Evolutionary conservation across 495 filamentous ascomycete genomes (phyloP).

Genomic region (Penicillium verhagenii): DNA sequence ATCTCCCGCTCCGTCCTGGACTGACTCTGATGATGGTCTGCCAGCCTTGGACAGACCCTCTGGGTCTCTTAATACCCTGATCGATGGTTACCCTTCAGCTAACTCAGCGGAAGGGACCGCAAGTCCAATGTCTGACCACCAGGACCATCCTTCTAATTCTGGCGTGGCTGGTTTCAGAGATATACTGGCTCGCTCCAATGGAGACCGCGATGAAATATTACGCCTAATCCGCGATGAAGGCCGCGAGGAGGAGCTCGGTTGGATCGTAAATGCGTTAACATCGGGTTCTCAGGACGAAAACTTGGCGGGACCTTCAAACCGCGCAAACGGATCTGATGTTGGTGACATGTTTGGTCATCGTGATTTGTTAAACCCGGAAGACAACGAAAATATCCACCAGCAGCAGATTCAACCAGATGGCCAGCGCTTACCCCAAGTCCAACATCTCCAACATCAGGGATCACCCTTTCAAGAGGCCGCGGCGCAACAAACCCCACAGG

Average conservation of each 20-base stretch:
- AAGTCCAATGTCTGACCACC: background rate
- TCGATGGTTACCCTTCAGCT: background rate
- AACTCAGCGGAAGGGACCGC: background rate
- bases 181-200: constrained; percentile 52
- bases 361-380: background rate
- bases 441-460: background rate
- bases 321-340: background rate
- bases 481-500: background rate
- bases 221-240: constrained; percentile 62
- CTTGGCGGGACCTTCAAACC: constrained; percentile 8
- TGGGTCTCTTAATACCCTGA: background rate
- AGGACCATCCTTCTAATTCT: constrained; percentile 2
- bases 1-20: constrained; percentile 26
- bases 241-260: constrained; percentile 53
- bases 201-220: constrained; percentile 58
- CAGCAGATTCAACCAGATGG: background rate
- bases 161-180: constrained; percentile 49
- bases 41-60: constrained; percentile 8
- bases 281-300: constrained; percentile 19
- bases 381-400: background rate
- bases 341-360: background rate
- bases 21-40: constrained; percentile 21
- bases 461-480: background rate
- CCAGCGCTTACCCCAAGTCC: background rate
- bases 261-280: constrained; percentile 42